Percentiles rank a stretch among this genome's conserved stretches.
phyloP scores from a whole-genome alignment of 140 eudicot genomes.

The Flaveria floridana region DNA sequence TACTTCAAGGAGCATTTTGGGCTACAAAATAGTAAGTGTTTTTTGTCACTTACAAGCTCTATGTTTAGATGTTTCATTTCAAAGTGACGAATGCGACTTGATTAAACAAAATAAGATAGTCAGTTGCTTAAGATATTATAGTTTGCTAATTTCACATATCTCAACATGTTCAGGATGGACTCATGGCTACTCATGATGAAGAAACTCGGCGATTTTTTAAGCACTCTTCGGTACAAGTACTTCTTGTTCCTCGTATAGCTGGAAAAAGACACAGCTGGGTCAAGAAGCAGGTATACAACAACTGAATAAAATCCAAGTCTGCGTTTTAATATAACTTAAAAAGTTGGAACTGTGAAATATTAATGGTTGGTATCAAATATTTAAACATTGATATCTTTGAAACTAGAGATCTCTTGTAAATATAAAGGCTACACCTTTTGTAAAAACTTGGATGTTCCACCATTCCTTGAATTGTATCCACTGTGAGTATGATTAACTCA shows the following conservation, averaged over 20 bases:
- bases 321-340: not conserved
- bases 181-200: constrained; percentile 97
- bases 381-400: not conserved
- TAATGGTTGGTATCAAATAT: not conserved
- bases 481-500: not conserved
- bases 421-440: constrained; percentile 1
- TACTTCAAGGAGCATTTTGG: constrained; percentile 41
- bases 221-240: constrained; percentile 88
- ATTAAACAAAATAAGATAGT: not conserved
- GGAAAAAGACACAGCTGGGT: constrained; percentile 91
- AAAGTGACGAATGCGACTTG: not conserved
- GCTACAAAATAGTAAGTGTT: constrained; percentile 75
- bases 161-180: constrained; percentile 67
- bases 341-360: not conserved
- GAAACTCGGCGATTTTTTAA: constrained; percentile 88
- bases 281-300: constrained; percentile 63
- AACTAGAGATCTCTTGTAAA: not conserved
- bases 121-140: constrained; percentile 2
- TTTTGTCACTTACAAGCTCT: not conserved
- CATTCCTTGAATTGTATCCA: constrained; percentile 4
- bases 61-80: not conserved
- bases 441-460: not conserved
- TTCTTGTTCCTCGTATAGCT: constrained; percentile 87
- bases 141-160: constrained; percentile 2
- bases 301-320: not conserved